phyloP scores from a whole-genome alignment of 345 rosid species.

The Geranium brycei region DNA sequence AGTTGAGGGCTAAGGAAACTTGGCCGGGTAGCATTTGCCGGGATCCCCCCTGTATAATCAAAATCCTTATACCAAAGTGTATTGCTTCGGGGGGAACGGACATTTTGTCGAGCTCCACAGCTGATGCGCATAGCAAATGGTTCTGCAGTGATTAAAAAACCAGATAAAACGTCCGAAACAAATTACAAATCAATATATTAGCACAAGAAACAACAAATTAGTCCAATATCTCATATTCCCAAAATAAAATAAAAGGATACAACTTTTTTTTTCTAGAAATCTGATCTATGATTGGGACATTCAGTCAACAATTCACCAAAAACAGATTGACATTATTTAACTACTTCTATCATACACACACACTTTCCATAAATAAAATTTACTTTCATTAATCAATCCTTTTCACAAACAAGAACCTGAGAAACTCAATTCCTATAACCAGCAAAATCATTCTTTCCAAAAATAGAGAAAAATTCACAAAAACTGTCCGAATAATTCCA shows the following conservation, averaged over 20 bases:
- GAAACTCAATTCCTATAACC: not conserved
- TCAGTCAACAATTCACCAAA: not conserved
- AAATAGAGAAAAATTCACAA: not conserved
- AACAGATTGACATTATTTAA: not conserved
- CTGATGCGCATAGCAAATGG: constrained; percentile 89
- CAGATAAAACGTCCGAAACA: not conserved
- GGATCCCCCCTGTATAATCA: constrained; percentile 85
- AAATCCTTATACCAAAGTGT: constrained; percentile 84
- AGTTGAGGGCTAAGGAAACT: constrained; percentile 58
- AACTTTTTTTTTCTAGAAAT: not conserved
- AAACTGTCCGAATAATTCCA: not conserved
- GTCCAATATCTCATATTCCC: no score
- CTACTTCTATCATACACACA: not conserved
- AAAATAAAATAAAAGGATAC: not conserved
- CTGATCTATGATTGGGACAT: not conserved
- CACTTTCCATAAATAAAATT: no score
- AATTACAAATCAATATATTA: no score
- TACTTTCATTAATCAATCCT: not conserved
- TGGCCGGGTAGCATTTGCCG: constrained; percentile 44
- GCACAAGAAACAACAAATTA: not conserved
- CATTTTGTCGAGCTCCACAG: constrained; percentile 65
- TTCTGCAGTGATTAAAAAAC: constrained; percentile 21
- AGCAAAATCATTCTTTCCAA: no score
- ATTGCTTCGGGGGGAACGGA: constrained; percentile 56
- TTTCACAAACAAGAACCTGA: not conserved